A percentile compares a stretch with the other conserved stretches of the same genome.
These are phyloP conservation scores for Lasiosphaeris hirsuta DNA, from an alignment of 495 filamentous ascomycete genomes.

Conservation along the genomic window DNA sequence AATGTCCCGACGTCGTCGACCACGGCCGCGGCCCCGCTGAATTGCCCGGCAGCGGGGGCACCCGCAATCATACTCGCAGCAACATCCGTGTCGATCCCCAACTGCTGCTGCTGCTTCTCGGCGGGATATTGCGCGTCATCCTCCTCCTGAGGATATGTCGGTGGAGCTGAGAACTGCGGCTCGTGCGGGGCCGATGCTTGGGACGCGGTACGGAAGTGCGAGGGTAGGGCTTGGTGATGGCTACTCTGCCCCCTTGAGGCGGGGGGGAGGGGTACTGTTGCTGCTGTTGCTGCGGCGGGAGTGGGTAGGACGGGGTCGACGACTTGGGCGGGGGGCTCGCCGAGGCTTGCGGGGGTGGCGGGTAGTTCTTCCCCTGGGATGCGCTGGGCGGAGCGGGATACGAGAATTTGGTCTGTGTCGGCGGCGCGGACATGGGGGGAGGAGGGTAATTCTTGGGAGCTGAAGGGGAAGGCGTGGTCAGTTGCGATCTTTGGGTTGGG, in stretches of 20 bases:
- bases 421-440: constrained; percentile 38
- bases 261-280: constrained; percentile 37
- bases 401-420: constrained; percentile 45
- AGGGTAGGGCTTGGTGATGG: constrained; percentile 27
- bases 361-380: constrained; percentile 28
- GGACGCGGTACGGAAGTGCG: constrained; percentile 25
- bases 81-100: constrained; percentile 25
- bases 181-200: constrained; percentile 18
- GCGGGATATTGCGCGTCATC: constrained; percentile 30
- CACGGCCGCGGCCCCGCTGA: constrained; percentile 56
- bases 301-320: constrained; percentile 31
- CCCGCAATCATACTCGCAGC: constrained; percentile 30
- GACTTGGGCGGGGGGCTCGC: constrained; percentile 27
- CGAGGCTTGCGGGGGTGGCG: constrained; percentile 27
- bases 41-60: constrained; percentile 42
- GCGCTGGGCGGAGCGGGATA: constrained; percentile 38
- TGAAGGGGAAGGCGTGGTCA: neutral
- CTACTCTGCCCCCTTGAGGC: constrained; percentile 24
- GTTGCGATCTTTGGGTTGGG: neutral
- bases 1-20: constrained; percentile 88
- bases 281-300: constrained; percentile 35
- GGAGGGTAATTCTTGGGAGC: constrained; percentile 31
- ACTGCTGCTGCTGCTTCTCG: constrained; percentile 35
- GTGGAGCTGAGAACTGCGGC: constrained; percentile 31
- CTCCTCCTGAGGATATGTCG: constrained; percentile 33